Evolutionary conservation across 1,139 yeast species (phyloP).

Genomic region (Debaryomycetaceae sp.): DNA sequence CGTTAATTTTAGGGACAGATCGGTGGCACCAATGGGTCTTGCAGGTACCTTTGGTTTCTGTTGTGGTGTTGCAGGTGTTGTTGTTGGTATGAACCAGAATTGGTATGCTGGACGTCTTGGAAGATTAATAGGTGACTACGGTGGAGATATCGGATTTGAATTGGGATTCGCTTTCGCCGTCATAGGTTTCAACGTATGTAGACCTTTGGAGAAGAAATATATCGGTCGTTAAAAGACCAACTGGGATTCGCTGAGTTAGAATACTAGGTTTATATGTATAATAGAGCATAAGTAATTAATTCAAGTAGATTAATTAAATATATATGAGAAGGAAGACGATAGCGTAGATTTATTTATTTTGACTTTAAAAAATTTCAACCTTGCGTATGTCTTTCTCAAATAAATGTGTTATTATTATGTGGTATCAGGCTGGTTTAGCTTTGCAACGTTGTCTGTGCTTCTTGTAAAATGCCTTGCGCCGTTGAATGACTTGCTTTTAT

Average conservation of each 20-base stretch:
- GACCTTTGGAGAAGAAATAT: conserved; percentile 73
- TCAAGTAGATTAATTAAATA: not conserved
- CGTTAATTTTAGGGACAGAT: conserved; percentile 54
- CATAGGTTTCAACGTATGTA: conserved; percentile 53
- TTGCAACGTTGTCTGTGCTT: conserved; percentile 7
- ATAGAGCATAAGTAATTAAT: not conserved
- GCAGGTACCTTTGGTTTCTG: conserved; percentile 79
- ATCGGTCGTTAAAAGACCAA: conserved; percentile 47
- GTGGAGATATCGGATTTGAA: conserved; percentile 90
- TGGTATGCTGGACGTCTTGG: conserved; percentile 80
- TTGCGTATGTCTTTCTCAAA: not conserved
- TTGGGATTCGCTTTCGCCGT: conserved; percentile 69
- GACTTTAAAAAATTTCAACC: no score
- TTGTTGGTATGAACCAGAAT: conserved; percentile 78
- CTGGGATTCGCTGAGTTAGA: no score
- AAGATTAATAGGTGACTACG: conserved; percentile 54
- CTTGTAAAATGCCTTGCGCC: conserved; percentile 12
- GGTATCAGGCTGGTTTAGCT: not conserved
- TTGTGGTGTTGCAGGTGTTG: conserved; percentile 84
- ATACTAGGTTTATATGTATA: not conserved
- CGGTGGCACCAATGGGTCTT: conserved; percentile 64
- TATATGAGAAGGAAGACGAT: no score
- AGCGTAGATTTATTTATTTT: no score
- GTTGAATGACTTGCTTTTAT: conserved; percentile 14
- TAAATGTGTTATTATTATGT: not conserved